Evolutionary conservation across 1,284 basidiomycete species (phyloP), one percentile per base, ranked within the genome.

Genomic region (Chondrostereum purpureum): DNA sequence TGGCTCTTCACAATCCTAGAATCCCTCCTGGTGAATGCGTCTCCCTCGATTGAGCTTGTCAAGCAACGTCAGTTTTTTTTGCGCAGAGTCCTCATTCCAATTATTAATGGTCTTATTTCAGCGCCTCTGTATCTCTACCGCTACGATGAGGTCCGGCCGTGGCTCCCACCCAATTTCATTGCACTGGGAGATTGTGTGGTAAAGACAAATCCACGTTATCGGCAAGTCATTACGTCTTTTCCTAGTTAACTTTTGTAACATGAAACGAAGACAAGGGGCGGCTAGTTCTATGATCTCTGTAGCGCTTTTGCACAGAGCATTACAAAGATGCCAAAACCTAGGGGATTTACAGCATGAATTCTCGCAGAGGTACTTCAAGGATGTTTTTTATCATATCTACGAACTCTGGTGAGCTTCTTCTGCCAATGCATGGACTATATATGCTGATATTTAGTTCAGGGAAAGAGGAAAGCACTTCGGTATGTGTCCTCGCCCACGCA

Each of bases 41-140:
- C n/a, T 33, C 42, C 43, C 12, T 21, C 19, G 8, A 44, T 48
- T 40, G 42, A 48, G n/a, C 42, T 14, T 11, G 16, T 48, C 20
- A 48, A 44, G 42, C 44, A 44, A 16, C 36, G 46, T 48, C 27
- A 31, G 27, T n/a, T n/a, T n/a, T 31, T 31, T 31, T 31, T 31
- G 8, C n/a, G 8, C 27, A n/a, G n/a, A n/a, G n/a, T n/a, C n/a
- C n/a, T 31, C 27, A 8, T 31, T 8, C 8, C n/a, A 31, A 8
- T 31, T 8, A n/a, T 8, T 8, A 8, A 31, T 31, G 27, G 27
- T 8, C 8, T n/a, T 31, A 8, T 31, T 8, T 8, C n/a, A 31
- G 27, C 27, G 8, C 27, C 8, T n/a, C n/a, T 8, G 8, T 31
- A 8, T 8, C n/a, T 8, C 27, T 8, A 8, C 8, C 27, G n/a